Evolutionary conservation across 177 flowering plant genomes (phyloP).

Genomic region (Telopea speciosissima): DNA sequence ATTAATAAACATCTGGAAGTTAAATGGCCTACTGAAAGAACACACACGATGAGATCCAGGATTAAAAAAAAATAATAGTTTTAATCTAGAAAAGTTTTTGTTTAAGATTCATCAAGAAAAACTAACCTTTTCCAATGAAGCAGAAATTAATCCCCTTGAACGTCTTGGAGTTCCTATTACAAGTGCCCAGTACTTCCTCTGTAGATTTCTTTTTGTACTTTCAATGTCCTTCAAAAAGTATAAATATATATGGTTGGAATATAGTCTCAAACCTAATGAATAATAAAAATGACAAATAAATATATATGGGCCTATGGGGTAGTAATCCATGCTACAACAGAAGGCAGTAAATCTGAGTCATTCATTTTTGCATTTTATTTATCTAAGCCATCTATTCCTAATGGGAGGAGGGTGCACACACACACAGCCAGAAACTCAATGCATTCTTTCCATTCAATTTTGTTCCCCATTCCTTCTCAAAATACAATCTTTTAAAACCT

Average conservation of each 20-base stretch:
- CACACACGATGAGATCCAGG: neutral
- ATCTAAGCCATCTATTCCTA: too few species aligned
- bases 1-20: neutral
- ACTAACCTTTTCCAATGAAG: conserved; percentile 73
- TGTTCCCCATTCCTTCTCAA: too few species aligned
- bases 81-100: neutral
- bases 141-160: conserved; percentile 61
- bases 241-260: conserved; percentile 1
- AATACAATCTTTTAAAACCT: too few species aligned
- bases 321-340: too few species aligned
- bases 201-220: conserved; percentile 36
- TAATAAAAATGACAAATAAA: neutral
- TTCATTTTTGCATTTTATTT: too few species aligned
- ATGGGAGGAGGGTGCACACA: too few species aligned
- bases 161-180: conserved; percentile 81
- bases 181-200: conserved; percentile 78
- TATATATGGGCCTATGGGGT: neutral
- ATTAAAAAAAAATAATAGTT: neutral
- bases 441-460: too few species aligned
- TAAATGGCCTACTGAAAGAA: neutral
- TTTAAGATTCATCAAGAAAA: neutral
- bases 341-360: too few species aligned
- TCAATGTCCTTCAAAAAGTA: conserved; percentile 33
- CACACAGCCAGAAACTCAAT: too few species aligned
- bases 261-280: neutral